These are phyloP conservation scores for Pseudogymnoascus sp. DNA, from an alignment of 2,329 filamentous ascomycete species.

Conservation along the genomic window DNA sequence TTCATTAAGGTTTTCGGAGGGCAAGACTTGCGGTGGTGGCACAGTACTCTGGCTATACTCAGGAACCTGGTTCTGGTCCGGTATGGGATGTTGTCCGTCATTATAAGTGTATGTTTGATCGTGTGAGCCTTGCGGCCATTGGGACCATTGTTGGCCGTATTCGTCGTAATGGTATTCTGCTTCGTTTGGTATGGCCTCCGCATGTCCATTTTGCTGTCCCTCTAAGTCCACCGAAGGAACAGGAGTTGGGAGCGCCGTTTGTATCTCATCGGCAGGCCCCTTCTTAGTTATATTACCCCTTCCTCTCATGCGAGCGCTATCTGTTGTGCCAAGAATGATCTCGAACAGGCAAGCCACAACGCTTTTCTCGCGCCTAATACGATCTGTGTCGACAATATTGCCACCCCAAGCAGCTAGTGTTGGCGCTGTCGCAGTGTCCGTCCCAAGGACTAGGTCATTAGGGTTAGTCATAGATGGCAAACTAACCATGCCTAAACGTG, in stretches of 20 bases:
- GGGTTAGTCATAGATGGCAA: slow-evolving; percentile 20
- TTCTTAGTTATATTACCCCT: slow-evolving; percentile 21
- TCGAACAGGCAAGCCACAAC: slow-evolving; percentile 86
- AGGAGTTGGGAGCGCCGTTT: slow-evolving; percentile 18
- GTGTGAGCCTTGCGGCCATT: not conserved
- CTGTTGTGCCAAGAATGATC: slow-evolving; percentile 76
- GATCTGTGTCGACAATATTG: slow-evolving; percentile 80
- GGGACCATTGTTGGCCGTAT: not conserved
- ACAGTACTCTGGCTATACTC: slow-evolving; percentile 44
- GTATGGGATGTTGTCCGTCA: slow-evolving; percentile 28
- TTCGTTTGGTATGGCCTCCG: not conserved
- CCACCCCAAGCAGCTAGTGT: slow-evolving; percentile 51
- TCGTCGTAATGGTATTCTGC: slow-evolving; percentile 5
- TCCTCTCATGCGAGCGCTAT: slow-evolving; percentile 47
- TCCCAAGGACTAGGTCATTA: slow-evolving; percentile 15
- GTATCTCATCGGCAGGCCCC: not conserved
- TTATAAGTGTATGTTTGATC: slow-evolving; percentile 27
- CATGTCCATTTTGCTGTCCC: slow-evolving; percentile 27
- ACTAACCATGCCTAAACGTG: slow-evolving; percentile 26
- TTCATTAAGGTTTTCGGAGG: slow-evolving; percentile 63
- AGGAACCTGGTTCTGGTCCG: slow-evolving; percentile 29
- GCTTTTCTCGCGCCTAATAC: slow-evolving; percentile 79
- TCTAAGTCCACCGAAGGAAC: slow-evolving; percentile 28
- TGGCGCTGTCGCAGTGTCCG: slow-evolving; percentile 38
- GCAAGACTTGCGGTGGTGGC: slow-evolving; percentile 53